phyloP scores from a whole-genome alignment of 768 basidiomycete genomes.

The Pulveroboletus sp. region DNA sequence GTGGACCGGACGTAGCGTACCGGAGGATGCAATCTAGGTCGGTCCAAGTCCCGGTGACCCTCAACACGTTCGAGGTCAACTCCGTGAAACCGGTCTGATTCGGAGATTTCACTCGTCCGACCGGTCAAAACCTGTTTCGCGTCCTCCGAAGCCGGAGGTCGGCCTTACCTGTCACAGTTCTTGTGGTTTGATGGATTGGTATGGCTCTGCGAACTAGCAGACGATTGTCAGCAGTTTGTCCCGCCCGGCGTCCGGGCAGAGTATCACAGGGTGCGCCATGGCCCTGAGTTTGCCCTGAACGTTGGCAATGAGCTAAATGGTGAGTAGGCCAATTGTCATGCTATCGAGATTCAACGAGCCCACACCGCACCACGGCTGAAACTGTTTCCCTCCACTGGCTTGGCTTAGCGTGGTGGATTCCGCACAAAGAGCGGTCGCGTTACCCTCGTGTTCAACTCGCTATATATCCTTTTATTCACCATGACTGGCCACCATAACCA shows the following conservation, averaged over 20 bases:
- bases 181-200: not conserved
- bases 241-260: not conserved
- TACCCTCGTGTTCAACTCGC: not conserved
- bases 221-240: not conserved
- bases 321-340: not conserved
- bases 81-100: not conserved
- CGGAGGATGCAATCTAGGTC: not conserved
- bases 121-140: not conserved
- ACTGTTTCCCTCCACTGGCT: not conserved
- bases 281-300: not conserved
- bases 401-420: not conserved
- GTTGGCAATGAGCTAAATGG: not conserved
- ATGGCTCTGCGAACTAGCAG: not conserved
- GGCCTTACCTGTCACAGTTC: not conserved
- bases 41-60: not conserved
- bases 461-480: constrained; percentile 2
- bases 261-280: not conserved
- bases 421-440: constrained; percentile 10
- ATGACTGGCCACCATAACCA: not conserved
- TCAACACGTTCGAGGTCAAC: not conserved
- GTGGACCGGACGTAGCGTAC: not conserved
- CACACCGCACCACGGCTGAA: not conserved
- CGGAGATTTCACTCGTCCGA: not conserved
- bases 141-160: not conserved
- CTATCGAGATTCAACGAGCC: not conserved